phyloP scores from a whole-genome alignment of 1,139 yeast genomes.

The Entelexis sorbosivorans region DNA sequence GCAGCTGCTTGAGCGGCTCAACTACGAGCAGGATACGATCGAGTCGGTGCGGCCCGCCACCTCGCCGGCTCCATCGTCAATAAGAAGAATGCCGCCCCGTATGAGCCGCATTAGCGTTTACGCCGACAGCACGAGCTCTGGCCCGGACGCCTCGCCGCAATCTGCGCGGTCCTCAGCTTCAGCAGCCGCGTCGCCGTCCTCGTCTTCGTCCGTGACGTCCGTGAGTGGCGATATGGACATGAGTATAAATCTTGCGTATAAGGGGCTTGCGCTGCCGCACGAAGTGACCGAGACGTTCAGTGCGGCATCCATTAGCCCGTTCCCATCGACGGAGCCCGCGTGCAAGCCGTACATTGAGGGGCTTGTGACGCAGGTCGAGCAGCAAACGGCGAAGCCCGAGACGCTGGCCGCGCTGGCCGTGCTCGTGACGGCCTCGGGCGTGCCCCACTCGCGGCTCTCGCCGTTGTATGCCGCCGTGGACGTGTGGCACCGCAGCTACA shows the following conservation, averaged over 20 bases:
- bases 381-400: constrained; percentile 8
- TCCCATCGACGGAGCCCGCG: constrained; percentile 1
- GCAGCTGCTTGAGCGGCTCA: constrained; percentile 1
- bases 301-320: background rate
- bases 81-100: background rate
- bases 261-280: background rate
- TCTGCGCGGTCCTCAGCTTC: background rate
- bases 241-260: background rate
- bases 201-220: background rate
- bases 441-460: background rate
- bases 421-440: constrained; percentile 9
- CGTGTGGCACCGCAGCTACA: constrained; percentile 10
- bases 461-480: constrained; percentile 8
- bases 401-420: constrained; percentile 11
- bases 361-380: constrained; percentile 5
- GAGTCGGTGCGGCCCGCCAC: constrained; percentile 3
- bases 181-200: background rate
- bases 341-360: constrained; percentile 3
- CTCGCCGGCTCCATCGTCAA: background rate
- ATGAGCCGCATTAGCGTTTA: background rate
- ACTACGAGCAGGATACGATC: constrained; percentile 7
- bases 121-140: background rate
- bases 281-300: background rate
- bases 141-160: background rate
- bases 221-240: background rate